Conservation (phyloP, 495 filamentous ascomycete species). For the Amphirosellinia nigrospora region DNA sequence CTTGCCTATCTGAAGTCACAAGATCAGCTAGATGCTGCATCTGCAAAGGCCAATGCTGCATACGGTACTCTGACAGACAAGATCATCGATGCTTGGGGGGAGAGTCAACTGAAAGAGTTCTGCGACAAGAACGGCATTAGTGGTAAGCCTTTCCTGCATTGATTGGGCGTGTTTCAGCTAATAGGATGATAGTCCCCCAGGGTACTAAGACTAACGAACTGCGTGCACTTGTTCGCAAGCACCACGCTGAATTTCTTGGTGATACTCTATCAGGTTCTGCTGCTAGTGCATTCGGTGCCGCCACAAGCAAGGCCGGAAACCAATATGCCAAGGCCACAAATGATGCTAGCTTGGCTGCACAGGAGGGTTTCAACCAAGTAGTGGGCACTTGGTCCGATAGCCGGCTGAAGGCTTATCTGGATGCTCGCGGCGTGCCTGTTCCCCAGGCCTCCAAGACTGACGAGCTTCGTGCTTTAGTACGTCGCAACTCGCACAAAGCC, state of each 20-base stretch:
- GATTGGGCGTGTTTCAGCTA: conserved; percentile 31
- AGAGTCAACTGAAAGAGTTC: conserved; percentile 88
- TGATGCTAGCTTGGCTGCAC: conserved; percentile 64
- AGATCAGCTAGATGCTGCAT: conserved; percentile 64
- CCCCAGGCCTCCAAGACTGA: conserved; percentile 79
- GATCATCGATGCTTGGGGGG: conserved; percentile 88
- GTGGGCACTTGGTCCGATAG: conserved; percentile 72
- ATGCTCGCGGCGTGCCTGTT: conserved; percentile 71
- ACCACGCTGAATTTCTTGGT: conserved; percentile 75
- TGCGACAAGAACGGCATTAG: conserved; percentile 83
- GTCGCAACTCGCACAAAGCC: conserved; percentile 74
- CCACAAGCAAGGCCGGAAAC: conserved; percentile 82
- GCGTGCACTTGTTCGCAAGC: conserved; percentile 86
- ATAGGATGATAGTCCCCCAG: conserved; percentile 82
- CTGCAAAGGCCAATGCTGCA: conserved; percentile 69
- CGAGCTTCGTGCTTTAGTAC: conserved; percentile 77
- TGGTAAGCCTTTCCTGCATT: conserved; percentile 33
- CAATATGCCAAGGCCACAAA: conserved; percentile 78
- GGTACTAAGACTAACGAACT: conserved; percentile 89
- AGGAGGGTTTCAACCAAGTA: conserved; percentile 70
- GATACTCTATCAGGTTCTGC: conserved; percentile 68
- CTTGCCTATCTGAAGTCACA: conserved; percentile 71
- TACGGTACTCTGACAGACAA: conserved; percentile 77
- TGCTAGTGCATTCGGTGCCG: conserved; percentile 74
- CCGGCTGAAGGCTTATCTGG: conserved; percentile 78